Conservation (phyloP, 345 rosid species). For the Xanthoceras sorbifolium region DNA sequence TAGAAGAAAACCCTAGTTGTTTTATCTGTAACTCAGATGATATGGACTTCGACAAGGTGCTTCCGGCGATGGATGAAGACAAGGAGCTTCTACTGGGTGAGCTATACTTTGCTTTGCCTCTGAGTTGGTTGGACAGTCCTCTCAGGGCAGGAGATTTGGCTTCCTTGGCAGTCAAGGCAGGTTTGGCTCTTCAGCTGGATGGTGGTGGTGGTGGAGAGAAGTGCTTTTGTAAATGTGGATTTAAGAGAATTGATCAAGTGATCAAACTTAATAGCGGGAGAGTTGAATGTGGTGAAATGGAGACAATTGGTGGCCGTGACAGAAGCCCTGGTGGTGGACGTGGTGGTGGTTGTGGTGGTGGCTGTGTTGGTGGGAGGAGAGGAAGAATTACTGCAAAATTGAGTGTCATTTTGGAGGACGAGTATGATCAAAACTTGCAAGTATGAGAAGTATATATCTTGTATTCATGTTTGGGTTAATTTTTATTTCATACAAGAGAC, state of each 20-base stretch:
- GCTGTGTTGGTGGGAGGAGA: background rate
- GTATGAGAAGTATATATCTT: too few species aligned
- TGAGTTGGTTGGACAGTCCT: constrained; percentile 34
- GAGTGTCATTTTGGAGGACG: constrained; percentile 26
- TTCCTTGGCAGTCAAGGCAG: constrained; percentile 59
- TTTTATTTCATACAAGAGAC: too few species aligned
- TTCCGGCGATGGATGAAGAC: constrained; percentile 36
- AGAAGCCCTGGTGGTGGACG: background rate
- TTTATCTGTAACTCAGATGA: constrained; percentile 54
- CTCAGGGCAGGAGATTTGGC: constrained; percentile 48
- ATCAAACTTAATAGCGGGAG: background rate
- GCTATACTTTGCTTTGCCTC: constrained; percentile 55
- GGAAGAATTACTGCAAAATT: constrained; percentile 16
- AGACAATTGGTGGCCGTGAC: background rate
- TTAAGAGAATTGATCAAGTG: background rate
- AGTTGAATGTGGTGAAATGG: background rate
- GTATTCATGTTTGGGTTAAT: too few species aligned
- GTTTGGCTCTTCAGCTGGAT: constrained; percentile 28
- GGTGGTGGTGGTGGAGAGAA: constrained; percentile 1
- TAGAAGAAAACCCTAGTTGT: constrained; percentile 31
- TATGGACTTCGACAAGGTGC: constrained; percentile 45
- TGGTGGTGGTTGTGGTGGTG: too few species aligned
- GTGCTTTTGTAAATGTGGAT: background rate
- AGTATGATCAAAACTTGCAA: too few species aligned
- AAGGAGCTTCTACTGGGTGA: constrained; percentile 49